Base-by-base conservation (phyloP, 495 filamentous ascomycete genomes). In the Lasiosphaeris hirsuta region DNA sequence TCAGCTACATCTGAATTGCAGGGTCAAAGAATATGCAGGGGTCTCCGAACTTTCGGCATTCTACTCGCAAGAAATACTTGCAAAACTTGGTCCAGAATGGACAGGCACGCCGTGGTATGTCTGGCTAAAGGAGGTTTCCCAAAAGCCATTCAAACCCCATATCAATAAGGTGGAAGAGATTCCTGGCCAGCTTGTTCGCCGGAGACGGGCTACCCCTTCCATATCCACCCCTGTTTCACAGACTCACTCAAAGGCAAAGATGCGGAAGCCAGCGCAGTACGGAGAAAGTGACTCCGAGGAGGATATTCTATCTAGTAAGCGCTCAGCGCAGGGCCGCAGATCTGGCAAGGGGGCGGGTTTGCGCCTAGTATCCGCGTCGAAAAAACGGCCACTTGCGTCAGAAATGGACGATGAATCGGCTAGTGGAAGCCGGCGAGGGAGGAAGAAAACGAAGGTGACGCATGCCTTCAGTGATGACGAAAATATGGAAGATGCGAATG, bases 331-430 rank as follows among this genome's bases (percentile, higher is more conserved):
- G 50, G 61, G 51, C 43, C 70, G 73, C 0, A 60, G 23, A 5
- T 59, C 67, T 11, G 71, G 72, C 37, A 75, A 72, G 48, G 62
- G 57, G 10, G 67, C 74, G 14, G 64, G 58, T 4, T 51, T 78
- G 7, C 71, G 75, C 7, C 59, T 61, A 0, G 40, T 43, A 0
- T 49, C 63, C 2, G 44, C 40, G 23, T 64, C 70, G 23, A 74
- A 74, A 47, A 76, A 75, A 36, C 73, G 75, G 1, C 56, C 67
- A 30, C 5, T 30, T 23, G 68, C 62, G 7, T 64, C 72, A 9
- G 69, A 73, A 2, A 63, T 74, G 60, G 69, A 73, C 17, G 62
- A 63, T 17, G 63, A 63, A 3, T 23, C 40, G 10, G 35, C 5
- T 7, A 15, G 19, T 39, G 64, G 61, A 4, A 37, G 38, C 19